A percentile compares a stretch with the other conserved stretches of the same genome.
Conservation (phyloP, 352 stramenopile genomes). For the Globisporangium radiosum region DNA sequence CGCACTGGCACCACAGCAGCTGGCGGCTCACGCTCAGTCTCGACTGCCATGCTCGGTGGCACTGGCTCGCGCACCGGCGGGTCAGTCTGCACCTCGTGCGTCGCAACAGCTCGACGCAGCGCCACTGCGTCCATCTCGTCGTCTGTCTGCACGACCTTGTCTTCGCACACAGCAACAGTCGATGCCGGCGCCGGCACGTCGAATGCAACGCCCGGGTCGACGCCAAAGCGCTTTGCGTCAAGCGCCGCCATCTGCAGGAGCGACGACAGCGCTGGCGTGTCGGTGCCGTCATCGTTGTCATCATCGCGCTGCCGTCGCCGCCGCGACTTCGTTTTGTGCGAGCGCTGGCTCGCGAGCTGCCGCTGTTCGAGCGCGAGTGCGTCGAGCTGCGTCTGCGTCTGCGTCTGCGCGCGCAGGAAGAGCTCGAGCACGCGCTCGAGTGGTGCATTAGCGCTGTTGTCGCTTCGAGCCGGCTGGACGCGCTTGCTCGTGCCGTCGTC, state of each 20-base stretch:
- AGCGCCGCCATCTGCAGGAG: constrained; percentile 54
- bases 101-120: neutral
- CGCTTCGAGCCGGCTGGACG: neutral
- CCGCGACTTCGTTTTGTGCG: constrained; percentile 10
- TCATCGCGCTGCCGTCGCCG: constrained; percentile 1
- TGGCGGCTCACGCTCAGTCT: neutral
- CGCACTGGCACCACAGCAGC: too few relatives aligned
- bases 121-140: constrained; percentile 20
- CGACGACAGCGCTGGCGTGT: constrained; percentile 11
- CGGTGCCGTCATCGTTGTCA: constrained; percentile 10
- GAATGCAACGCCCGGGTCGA: constrained; percentile 20
- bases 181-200: too few relatives aligned
- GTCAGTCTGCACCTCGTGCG: constrained; percentile 29
- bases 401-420: constrained; percentile 43
- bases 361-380: constrained; percentile 49
- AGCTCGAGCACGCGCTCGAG: constrained; percentile 59
- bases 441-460: constrained; percentile 24
- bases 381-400: constrained; percentile 63
- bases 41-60: neutral
- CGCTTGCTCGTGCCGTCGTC: constrained; percentile 1
- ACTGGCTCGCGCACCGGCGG: neutral
- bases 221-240: constrained; percentile 56
- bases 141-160: constrained; percentile 57
- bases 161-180: constrained; percentile 17
- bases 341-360: constrained; percentile 26